Evolutionary conservation across 441 rosid genomes (phyloP).

Genomic region (Aleurites moluccanus): DNA sequence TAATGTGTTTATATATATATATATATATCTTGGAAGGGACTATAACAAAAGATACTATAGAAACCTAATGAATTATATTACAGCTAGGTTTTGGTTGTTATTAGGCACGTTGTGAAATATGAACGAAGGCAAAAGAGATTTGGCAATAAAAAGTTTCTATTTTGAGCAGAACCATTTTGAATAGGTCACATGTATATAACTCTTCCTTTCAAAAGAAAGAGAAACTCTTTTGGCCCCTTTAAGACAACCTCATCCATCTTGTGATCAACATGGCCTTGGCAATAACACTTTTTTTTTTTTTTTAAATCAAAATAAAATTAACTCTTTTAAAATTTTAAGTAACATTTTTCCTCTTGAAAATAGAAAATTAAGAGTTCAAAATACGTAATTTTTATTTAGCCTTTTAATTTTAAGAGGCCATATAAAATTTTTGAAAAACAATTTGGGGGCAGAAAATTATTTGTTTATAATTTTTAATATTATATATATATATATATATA

Average conservation of each 20-base stretch:
- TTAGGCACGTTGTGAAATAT: conserved; percentile 24
- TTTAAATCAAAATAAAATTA: too few species aligned
- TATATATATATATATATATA: too few species aligned
- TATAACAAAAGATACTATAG: not conserved
- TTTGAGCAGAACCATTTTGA: conserved; percentile 31
- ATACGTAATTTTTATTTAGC: too few species aligned
- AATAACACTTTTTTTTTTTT: not conserved
- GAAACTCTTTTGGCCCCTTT: conserved; percentile 28
- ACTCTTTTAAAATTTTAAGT: too few species aligned
- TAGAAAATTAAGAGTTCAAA: too few species aligned
- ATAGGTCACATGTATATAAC: conserved; percentile 37
- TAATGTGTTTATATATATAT: not conserved
- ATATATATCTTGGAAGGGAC: not conserved
- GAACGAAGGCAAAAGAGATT: conserved; percentile 6
- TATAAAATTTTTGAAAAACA: too few species aligned
- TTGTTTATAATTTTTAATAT: too few species aligned
- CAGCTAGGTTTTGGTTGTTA: conserved; percentile 17
- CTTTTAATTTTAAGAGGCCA: too few species aligned
- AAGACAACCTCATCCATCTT: not conserved
- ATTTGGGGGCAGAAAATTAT: too few species aligned
- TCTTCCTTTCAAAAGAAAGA: conserved; percentile 19
- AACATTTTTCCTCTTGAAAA: too few species aligned
- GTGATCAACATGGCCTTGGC: not conserved
- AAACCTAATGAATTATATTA: not conserved
- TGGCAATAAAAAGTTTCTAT: conserved; percentile 36